Evolutionary conservation across 768 basidiomycete genomes (phyloP).

Genomic region (Auriscalpium orientale): DNA sequence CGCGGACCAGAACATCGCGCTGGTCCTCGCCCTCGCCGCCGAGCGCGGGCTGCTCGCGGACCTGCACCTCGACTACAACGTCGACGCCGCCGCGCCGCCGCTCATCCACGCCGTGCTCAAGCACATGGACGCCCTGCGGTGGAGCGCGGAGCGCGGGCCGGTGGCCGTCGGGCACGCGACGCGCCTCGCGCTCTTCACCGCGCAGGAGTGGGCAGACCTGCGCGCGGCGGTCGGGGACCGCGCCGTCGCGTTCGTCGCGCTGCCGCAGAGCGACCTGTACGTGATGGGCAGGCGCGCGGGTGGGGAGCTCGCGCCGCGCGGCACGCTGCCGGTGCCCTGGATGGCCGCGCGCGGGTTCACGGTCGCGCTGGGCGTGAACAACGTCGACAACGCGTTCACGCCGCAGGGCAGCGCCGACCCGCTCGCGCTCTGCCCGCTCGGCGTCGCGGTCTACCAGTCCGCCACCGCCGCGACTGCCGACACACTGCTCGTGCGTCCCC

Average conservation of each 20-base stretch:
- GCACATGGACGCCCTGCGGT: slow-evolving; percentile 27
- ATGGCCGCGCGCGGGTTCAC: slow-evolving; percentile 36
- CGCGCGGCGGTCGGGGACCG: slow-evolving; percentile 30
- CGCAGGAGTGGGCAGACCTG: slow-evolving; percentile 53
- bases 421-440: slow-evolving; percentile 49
- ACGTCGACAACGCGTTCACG: slow-evolving; percentile 61
- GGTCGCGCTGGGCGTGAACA: slow-evolving; percentile 54
- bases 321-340: slow-evolving; percentile 49
- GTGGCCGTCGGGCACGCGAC: slow-evolving; percentile 3
- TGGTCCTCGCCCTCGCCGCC: slow-evolving; percentile 42
- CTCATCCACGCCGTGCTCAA: slow-evolving; percentile 49
- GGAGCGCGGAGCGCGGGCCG: slow-evolving; percentile 16
- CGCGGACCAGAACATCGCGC: slow-evolving; percentile 45
- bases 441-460: slow-evolving; percentile 51
- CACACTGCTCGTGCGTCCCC: slow-evolving; percentile 37
- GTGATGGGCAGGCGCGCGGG: slow-evolving; percentile 48
- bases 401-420: slow-evolving; percentile 62
- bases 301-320: slow-evolving; percentile 39
- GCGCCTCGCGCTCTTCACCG: slow-evolving; percentile 19
- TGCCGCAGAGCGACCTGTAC: slow-evolving; percentile 62
- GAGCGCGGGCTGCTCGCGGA: slow-evolving; percentile 38
- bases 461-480: slow-evolving; percentile 40
- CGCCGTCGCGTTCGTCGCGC: slow-evolving; percentile 45
- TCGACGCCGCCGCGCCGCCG: slow-evolving; percentile 41
- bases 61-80: slow-evolving; percentile 65